Evolutionary conservation across 441 rosid species (phyloP), one percentile per base, ranked within the genome.

Genomic region (Isatis lusitanica): DNA sequence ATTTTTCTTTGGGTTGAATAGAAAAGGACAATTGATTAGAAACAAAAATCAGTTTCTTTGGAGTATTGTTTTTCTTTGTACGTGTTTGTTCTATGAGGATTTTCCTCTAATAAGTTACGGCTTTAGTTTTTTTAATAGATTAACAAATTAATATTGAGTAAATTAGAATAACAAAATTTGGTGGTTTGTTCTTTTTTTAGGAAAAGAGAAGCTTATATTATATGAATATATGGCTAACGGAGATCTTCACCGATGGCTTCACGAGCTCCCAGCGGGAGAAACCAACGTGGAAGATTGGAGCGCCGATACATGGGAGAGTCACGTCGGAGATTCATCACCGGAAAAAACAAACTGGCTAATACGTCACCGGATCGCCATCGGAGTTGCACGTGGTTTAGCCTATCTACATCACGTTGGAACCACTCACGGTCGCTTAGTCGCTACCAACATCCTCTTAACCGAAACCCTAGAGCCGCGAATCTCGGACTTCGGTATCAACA

Each of bases 251-350:
- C 86, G 86, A 28, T 94, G 97, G 97, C 89, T 94, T 28, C 90
- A 94, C 81, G 98, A 94, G 84, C 96, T 94, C 12, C 98, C 97
- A 0, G 69, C 91, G 1, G 92, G 95, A 18, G 80, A 81, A 53
- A 77, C 92, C 46, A 83, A 92, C 87, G 94, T 90, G 62, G 98
- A 94, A 79, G 97, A 94, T 66, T 94, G 98, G 98, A 90, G 90
- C 73, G 76, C 83, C 1, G 97, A 94, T 90, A 90, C 94, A 56
- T 94, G 98, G 98, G 94, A 90, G 77, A 81, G 76, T 4, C 85
- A 78, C 10, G 74, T 26, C 12, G 73, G 65, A 17, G 35, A 76
- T 8, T 66, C 82, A 5, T 82, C 82, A 0, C 85, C 86, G 0
- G 95, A 89, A 31, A 92, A 89, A 65, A 73, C 85, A 3, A 83